These are phyloP conservation scores for Botrytis cinerea DNA, from an alignment of 2,329 filamentous ascomycete genomes.

Conservation along the genomic window DNA sequence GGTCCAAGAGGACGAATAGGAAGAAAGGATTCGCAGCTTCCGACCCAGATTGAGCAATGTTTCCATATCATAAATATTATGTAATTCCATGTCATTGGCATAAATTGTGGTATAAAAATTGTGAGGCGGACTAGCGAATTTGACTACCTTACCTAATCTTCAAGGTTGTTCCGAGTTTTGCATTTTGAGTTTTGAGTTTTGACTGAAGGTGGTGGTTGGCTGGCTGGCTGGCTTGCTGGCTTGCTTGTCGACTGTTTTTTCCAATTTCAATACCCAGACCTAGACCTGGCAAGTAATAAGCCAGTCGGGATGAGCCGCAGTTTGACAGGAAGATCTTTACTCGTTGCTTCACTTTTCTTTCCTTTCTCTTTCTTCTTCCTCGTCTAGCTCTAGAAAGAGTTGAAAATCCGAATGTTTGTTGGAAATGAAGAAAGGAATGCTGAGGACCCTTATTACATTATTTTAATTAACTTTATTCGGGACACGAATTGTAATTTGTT, in stretches of 20 bases:
- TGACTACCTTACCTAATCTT: conserved; percentile 14
- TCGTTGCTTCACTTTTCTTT: conserved; percentile 35
- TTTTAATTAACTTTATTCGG: neutral
- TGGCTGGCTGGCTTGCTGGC: too few relatives aligned
- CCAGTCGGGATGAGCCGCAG: conserved; percentile 31
- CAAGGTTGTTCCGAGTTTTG: neutral
- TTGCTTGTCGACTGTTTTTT: neutral
- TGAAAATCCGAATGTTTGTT: neutral
- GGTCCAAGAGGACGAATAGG: conserved; percentile 21
- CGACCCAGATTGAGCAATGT: conserved; percentile 1
- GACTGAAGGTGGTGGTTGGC: neutral
- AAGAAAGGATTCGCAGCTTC: neutral
- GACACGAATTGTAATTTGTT: neutral
- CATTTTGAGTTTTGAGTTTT: neutral
- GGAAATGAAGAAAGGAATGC: neutral
- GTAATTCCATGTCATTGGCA: neutral
- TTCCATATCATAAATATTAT: neutral
- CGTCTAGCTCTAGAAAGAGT: conserved; percentile 1
- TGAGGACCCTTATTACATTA: neutral
- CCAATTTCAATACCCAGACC: neutral
- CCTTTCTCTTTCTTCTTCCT: neutral
- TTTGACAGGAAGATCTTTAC: conserved; percentile 27
- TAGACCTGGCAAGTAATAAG: neutral
- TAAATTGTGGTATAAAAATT: neutral
- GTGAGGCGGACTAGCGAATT: conserved; percentile 28